These are phyloP conservation scores for Aspergillus mulundensis DNA, from an alignment of 495 filamentous ascomycete species.

Conservation along the genomic window DNA sequence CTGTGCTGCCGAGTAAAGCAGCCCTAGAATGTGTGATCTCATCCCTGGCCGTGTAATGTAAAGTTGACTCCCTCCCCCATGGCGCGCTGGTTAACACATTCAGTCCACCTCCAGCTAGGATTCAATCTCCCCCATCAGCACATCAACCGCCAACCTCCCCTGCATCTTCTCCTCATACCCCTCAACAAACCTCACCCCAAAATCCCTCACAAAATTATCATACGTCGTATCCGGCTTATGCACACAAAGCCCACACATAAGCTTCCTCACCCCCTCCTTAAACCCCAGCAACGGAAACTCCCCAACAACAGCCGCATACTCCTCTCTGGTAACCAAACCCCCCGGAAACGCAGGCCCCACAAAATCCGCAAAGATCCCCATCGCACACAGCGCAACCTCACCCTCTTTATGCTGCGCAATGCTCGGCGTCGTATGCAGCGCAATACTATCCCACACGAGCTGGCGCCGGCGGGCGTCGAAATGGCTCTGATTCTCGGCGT, in stretches of 20 bases:
- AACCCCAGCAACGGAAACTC: background rate
- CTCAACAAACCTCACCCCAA: constrained; percentile 2
- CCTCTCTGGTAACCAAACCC: background rate
- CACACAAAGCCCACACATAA: constrained; percentile 5
- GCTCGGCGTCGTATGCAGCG: background rate
- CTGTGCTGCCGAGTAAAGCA: no score
- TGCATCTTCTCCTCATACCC: background rate
- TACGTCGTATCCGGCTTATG: constrained; percentile 7
- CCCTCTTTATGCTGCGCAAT: background rate
- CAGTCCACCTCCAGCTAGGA: no score
- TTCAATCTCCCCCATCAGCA: no score
- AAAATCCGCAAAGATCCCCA: constrained; percentile 5
- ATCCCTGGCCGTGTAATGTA: no score
- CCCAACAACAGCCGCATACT: background rate
- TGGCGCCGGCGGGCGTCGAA: background rate
- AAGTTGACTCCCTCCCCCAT: no score
- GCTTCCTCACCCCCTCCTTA: background rate
- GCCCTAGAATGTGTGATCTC: no score
- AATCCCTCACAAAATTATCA: constrained; percentile 1
- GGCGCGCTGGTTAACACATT: no score
- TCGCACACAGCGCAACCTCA: background rate
- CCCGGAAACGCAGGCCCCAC: background rate
- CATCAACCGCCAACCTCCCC: no score
- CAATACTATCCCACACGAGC: constrained; percentile 2
- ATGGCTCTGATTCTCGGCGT: background rate